phyloP scores from a whole-genome alignment of 108 stramenopile species.

The Discostella pseudostelligera region DNA sequence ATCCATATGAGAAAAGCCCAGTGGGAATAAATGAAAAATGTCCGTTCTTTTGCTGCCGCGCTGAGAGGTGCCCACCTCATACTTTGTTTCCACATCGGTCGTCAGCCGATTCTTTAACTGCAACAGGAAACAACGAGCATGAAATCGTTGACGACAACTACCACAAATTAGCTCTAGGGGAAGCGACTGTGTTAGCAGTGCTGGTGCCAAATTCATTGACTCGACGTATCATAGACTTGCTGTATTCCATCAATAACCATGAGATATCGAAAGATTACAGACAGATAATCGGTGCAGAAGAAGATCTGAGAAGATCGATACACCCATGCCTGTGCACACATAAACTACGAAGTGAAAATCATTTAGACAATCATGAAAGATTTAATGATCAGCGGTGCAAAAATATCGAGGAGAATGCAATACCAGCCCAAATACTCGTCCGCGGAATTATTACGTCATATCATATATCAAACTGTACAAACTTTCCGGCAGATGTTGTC shows the following conservation, averaged over 20 bases:
- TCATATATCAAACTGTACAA: constrained; percentile 6
- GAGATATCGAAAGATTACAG: neutral
- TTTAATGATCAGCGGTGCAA: neutral
- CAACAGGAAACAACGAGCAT: neutral
- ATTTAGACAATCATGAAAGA: neutral
- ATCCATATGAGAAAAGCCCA: neutral
- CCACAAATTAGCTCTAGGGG: neutral
- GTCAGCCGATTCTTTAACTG: neutral
- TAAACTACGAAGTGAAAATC: neutral
- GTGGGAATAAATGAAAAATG: neutral
- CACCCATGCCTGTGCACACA: constrained; percentile 19
- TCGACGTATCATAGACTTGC: constrained; percentile 3
- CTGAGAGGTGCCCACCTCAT: constrained; percentile 4
- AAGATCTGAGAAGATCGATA: constrained; percentile 31
- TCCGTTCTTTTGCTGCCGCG: constrained; percentile 2
- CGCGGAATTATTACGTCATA: constrained; percentile 22
- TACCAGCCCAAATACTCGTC: constrained; percentile 6
- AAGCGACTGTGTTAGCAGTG: neutral
- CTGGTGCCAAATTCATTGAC: constrained; percentile 19
- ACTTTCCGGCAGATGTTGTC: constrained; percentile 21
- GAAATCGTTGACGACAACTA: neutral
- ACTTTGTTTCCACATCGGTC: neutral
- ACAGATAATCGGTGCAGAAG: constrained; percentile 11
- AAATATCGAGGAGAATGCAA: neutral
- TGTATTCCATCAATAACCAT: neutral